phyloP scores from a whole-genome alignment of 1,284 basidiomycete genomes.

The Coniferiporia sulphurascens region DNA sequence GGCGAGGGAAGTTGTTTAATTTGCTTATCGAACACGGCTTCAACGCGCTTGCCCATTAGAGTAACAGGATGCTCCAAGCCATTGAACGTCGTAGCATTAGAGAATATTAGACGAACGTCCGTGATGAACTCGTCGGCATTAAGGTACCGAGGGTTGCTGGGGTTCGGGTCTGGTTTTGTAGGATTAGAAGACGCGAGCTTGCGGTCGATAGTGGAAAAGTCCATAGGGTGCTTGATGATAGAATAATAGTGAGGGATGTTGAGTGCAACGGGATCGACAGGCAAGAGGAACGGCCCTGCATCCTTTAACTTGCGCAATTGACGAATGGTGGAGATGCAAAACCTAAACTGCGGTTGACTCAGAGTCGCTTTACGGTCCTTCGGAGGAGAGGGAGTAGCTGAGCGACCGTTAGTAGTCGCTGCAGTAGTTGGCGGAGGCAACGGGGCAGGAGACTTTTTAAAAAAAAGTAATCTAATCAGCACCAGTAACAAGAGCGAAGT shows the following conservation, averaged over 20 bases:
- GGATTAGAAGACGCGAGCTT: slow-evolving; percentile 81
- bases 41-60: slow-evolving; percentile 74
- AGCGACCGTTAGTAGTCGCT: slow-evolving; percentile 24
- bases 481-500: slow-evolving; percentile 48
- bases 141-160: slow-evolving; percentile 66
- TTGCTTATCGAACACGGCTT: slow-evolving; percentile 85
- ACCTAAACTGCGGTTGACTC: slow-evolving; percentile 71
- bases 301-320: slow-evolving; percentile 87
- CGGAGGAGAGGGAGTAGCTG: slow-evolving; percentile 30
- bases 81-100: slow-evolving; percentile 90
- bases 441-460: slow-evolving; percentile 73
- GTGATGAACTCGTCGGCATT: slow-evolving; percentile 73
- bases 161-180: slow-evolving; percentile 65
- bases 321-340: slow-evolving; percentile 75
- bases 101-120: slow-evolving; percentile 85
- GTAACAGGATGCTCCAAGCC: slow-evolving; percentile 84
- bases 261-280: slow-evolving; percentile 89
- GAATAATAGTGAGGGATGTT: slow-evolving; percentile 89
- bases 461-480: slow-evolving; percentile 46
- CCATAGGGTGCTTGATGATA: slow-evolving; percentile 92
- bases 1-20: slow-evolving; percentile 79
- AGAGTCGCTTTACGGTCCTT: slow-evolving; percentile 38
- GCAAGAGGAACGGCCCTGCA: slow-evolving; percentile 74
- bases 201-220: slow-evolving; percentile 89
- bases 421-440: slow-evolving; percentile 40